Evolutionary conservation across 176 grass and related monocot species (phyloP), one percentile per base, ranked within the genome.

Genomic region (Oryza rufipogon): DNA sequence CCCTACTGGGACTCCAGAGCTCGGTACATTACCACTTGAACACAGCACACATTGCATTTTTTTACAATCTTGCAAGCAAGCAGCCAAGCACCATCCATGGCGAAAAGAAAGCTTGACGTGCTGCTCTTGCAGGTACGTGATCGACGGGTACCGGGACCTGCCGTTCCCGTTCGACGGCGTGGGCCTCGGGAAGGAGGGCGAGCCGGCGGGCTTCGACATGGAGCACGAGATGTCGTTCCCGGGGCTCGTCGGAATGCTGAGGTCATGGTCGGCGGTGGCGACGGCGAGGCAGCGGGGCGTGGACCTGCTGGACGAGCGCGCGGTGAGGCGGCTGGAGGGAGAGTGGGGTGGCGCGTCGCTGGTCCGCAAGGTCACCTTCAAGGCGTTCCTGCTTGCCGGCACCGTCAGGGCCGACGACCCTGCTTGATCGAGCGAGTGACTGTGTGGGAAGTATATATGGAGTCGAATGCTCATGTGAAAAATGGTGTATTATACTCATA

Each of bases 131-230:
- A 87, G 69, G 68, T 64, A 45, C 58, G 66, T 32, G 20, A 25
- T 48, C 0, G 72, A 74, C 9, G 70, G 52, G 38, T 91, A 85
- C 72, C 23, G 63, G 77, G 36, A 25, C 19, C 78, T 85, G 28
- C 82, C 86, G 47, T 91, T 91, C 82, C 90, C 90, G 4, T 91
- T 91, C 58, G 78, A 82, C 23, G 63, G 42, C 33, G 51, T 91
- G 13, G 85, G 85, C 7, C 30, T 85, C 9, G 75, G 85, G n/a
- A 46, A 26, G 19, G 85, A 91, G 41, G 85, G 89, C 9, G 44
- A 82, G 16, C 79, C 83, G 6, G 25, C 9, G 66, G 64, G 45
- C 15, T 2, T 86, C 11, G 79, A 86, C 73, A 60, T 90, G 66
- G 88, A 87, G 47, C 74, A 75, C 2, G 84, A 87, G 75, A 77